Percentiles rank a stretch among this genome's conserved stretches.
phyloP scores from a whole-genome alignment of 2,329 filamentous ascomycete species.

The Hypocrella siamensis region DNA sequence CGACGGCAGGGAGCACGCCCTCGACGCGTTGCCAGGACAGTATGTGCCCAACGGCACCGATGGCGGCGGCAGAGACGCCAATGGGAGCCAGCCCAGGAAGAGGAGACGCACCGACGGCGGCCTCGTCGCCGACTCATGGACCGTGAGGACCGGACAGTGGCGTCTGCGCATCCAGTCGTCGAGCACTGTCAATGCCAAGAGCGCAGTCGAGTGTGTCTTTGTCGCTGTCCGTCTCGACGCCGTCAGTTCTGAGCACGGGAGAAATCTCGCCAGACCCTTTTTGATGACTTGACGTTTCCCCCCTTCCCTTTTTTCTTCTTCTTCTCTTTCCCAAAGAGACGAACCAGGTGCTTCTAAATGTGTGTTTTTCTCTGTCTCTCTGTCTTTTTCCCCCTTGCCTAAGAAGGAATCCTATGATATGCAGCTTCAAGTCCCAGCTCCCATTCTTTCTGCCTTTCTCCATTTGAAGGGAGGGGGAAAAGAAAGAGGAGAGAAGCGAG shows the following conservation, averaged over 20 bases:
- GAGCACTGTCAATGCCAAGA: conserved; percentile 31
- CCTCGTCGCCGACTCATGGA: conserved; percentile 32
- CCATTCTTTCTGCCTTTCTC: too few species aligned
- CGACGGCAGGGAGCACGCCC: conserved; percentile 34
- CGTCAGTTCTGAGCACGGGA: conserved; percentile 44
- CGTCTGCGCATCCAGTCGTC: conserved; percentile 46
- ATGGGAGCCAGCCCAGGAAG: too few species aligned
- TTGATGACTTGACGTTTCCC: conserved; percentile 23
- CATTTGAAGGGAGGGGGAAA: too few species aligned
- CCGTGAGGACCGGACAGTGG: conserved; percentile 56
- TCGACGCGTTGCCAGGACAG: conserved; percentile 9
- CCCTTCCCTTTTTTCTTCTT: too few species aligned
- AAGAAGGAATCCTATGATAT: too few species aligned
- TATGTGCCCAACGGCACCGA: too few species aligned
- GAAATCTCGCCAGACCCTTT: conserved; percentile 53
- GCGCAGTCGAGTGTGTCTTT: conserved; percentile 52
- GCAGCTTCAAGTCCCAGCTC: too few species aligned
- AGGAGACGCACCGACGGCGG: conserved; percentile 24
- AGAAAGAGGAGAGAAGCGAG: too few species aligned
- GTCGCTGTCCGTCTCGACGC: conserved; percentile 65
- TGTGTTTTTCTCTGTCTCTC: background rate
- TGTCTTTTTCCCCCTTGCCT: background rate
- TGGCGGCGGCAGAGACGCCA: too few species aligned
- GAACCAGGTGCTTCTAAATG: too few species aligned
- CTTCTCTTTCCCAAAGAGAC: too few species aligned